Evolutionary conservation across 1,284 basidiomycete species (phyloP).

Genomic region (Fistulinella cinereoalba): DNA sequence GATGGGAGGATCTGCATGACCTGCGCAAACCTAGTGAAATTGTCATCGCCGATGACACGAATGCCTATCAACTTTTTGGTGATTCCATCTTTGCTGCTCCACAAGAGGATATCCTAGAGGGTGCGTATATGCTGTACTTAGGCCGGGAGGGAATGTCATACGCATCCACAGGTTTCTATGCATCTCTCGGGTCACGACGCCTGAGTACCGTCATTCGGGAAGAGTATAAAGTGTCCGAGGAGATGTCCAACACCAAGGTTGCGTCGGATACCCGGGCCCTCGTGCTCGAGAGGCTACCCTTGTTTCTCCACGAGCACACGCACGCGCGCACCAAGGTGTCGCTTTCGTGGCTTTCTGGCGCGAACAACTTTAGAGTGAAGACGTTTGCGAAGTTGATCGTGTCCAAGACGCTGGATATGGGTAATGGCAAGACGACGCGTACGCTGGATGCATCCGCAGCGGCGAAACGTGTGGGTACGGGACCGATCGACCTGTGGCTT

Average conservation of each 20-base stretch:
- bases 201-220: slow-evolving; percentile 75
- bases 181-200: slow-evolving; percentile 61
- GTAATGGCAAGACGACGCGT: slow-evolving; percentile 46
- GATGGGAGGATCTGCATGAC: slow-evolving; percentile 66
- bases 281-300: slow-evolving; percentile 84
- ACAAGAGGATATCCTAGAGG: slow-evolving; percentile 85
- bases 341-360: slow-evolving; percentile 71
- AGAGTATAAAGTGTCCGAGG: slow-evolving; percentile 61
- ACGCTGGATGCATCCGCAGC: slow-evolving; percentile 75
- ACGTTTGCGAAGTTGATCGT: slow-evolving; percentile 61
- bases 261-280: slow-evolving; percentile 55
- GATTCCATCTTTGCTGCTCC: slow-evolving; percentile 79
- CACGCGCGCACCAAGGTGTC: slow-evolving; percentile 69
- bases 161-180: slow-evolving; percentile 56
- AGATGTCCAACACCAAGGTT: slow-evolving; percentile 48
- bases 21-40: slow-evolving; percentile 61
- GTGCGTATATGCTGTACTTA: slow-evolving; percentile 33
- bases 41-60: slow-evolving; percentile 79
- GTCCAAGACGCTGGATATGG: slow-evolving; percentile 57
- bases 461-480: slow-evolving; percentile 54
- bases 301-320: slow-evolving; percentile 90
- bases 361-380: slow-evolving; percentile 71
- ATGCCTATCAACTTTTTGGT: slow-evolving; percentile 74
- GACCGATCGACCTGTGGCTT: slow-evolving; percentile 75
- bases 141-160: too few relatives aligned